Base-by-base conservation (phyloP, 2,329 filamentous ascomycete species). In the Diaporthe ampelina region DNA sequence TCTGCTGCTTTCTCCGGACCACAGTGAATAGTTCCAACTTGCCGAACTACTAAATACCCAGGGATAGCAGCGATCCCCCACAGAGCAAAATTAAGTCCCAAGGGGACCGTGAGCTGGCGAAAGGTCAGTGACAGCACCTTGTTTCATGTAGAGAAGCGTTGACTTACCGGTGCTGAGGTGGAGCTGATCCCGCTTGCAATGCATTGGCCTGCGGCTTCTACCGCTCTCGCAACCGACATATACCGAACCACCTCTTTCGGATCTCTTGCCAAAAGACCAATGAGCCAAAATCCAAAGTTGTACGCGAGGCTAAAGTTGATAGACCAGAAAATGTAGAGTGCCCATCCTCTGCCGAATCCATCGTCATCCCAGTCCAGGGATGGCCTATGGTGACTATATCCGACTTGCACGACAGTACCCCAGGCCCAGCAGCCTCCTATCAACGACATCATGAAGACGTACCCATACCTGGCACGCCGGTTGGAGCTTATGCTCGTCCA, bases 231-330 rank as follows among this genome's bases (percentile, higher is more conserved):
- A 11, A 78, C 74, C 8, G 77, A 80, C 61, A 78, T 78, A 29
- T 77, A 80, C 29, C 80, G 71, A 5, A 78, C 76, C 10, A 79
- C 75, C 45, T 81, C 79, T 17, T 72, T 77, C 1, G 79, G 77
- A 9, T 78, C 19, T 15, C 52, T 67, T 9, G 79, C 79, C 29
- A 81, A 32, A 29, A 78, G 81, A 4, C 81, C 79, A 11, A 82
- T 77, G 1, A 83, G 74, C 80, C 81, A 83, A 63, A 82, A 84
- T 2, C 80, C 79, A 45, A 80, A 82, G 71, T 82, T 83, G 72
- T 82, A 81, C 10, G 79, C 78, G 67, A 82, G 73, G 0, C 78
- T 77, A 69, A 77, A 82, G 61, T 80, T 80, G 24, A 81, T 78
- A 72, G 81, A 81, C 79, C 77, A 80, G 48, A 83, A 76, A 21